Base-by-base conservation (phyloP, 2,329 filamentous ascomycete genomes). In the Clonostachys sp. region DNA sequence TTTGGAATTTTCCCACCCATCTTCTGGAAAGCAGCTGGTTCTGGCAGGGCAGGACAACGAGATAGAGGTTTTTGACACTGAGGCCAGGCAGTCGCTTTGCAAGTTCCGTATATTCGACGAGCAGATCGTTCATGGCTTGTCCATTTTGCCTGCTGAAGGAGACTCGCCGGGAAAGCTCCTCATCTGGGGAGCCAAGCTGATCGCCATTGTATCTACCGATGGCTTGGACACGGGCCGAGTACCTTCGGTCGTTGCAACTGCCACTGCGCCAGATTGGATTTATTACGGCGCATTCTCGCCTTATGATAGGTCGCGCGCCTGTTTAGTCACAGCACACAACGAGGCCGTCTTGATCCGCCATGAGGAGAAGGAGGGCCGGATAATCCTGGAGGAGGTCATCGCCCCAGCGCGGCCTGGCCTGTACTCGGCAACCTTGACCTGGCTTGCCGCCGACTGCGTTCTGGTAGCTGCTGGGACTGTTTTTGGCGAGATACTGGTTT, bases 401-500 rank as follows among this genome's bases (percentile, higher is more conserved):
- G 81, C 83, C 6, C 84, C 84, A 14, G 87, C 91, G 8, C 80
- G 88, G 41, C 92, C 91, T 2, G 91, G 95, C 47, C 75, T 99
- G 8, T 99, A 95, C 65, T 89, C 90, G 14, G 92, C 91, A 6
- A 81, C 88, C 58, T 65, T 95, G 16, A 68, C 75, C 38, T 89
- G 86, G 77, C 66, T 83, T 8, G 74, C 76, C 7, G 46, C 64
- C 6, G 71, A 73, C 41, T 72, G 74, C 45, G 72, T 95, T 42
- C 75, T 96, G 17, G 80, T 96, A 45, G 89, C 90, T 7, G 88
- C 88, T 4, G 94, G 94, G 2, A 97, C 94, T 0, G 91, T 92
- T 2, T 97, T 97, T 66, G 94, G 94, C 4, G 91, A 97, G 64
- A 87, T 99, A 34, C 75, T 96, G 36, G 80, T 95, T 14, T 97